Conservation (phyloP, 768 basidiomycete species). For the Crassisporium funariophilum region DNA sequence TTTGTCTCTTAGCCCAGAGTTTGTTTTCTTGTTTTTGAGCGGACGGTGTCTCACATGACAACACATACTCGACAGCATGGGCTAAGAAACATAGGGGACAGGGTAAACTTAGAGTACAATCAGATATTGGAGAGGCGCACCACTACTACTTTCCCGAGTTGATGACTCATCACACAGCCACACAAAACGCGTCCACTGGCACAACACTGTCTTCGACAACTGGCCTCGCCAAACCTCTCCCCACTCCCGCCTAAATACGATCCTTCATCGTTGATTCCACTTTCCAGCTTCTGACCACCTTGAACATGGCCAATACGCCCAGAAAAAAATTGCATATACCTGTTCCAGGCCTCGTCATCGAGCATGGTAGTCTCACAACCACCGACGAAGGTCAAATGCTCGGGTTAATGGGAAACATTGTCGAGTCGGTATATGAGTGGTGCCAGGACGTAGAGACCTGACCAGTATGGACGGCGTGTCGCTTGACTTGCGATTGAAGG, state of each 20-base stretch:
- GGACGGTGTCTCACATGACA: too few species aligned
- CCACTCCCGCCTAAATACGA: constrained; percentile 7
- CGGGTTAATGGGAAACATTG: constrained; percentile 10
- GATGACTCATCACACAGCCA: too few species aligned
- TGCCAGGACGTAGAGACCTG: constrained; percentile 12
- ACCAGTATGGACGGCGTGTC: constrained; percentile 10
- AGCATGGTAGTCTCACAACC: constrained; percentile 10
- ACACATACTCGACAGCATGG: too few species aligned
- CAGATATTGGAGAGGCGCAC: too few species aligned
- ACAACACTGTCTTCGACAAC: constrained; percentile 8
- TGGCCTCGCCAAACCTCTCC: constrained; percentile 4
- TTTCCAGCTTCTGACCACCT: constrained; percentile 1
- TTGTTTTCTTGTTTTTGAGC: too few species aligned
- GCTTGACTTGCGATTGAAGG: constrained; percentile 7
- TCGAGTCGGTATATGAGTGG: constrained; percentile 15
- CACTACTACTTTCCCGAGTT: too few species aligned
- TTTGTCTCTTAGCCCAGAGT: too few species aligned
- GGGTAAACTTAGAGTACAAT: too few species aligned
- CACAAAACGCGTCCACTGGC: too few species aligned
- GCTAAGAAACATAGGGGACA: too few species aligned
- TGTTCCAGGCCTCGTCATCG: constrained; percentile 11
- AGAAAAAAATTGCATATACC: constrained; percentile 7
- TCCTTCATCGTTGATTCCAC: neutral
- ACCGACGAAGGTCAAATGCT: constrained; percentile 15
- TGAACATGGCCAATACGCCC: neutral